Evolutionary conservation across 1,284 basidiomycete species (phyloP).

Genomic region (Heliocybe sulcata): DNA sequence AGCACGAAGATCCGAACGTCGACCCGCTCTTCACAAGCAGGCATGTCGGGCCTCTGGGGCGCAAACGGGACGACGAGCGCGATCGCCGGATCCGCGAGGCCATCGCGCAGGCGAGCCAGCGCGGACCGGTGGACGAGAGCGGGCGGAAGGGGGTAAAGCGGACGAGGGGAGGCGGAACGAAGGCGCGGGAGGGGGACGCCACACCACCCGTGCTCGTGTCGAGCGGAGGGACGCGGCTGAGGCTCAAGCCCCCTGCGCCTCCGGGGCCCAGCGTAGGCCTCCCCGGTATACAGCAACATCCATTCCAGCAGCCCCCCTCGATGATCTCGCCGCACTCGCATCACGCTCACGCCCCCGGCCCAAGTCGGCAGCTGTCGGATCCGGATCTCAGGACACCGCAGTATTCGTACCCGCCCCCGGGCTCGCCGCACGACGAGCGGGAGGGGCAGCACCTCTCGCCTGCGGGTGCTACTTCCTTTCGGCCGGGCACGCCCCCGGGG

Average conservation of each 20-base stretch:
- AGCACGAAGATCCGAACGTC: constrained; percentile 33
- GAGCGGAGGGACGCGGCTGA: not conserved
- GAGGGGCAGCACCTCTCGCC: not conserved
- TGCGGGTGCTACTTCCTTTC: not conserved
- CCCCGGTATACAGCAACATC: not conserved
- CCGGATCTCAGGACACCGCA: not conserved
- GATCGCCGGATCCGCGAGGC: constrained; percentile 28
- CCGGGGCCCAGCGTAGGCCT: not conserved
- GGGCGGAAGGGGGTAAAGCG: not conserved
- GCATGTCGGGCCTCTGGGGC: constrained; percentile 35
- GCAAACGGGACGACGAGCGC: constrained; percentile 35
- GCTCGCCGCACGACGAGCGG: not conserved
- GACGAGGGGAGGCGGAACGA: not conserved
- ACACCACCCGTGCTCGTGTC: not conserved
- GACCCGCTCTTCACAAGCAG: constrained; percentile 40
- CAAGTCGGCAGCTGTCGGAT: not conserved
- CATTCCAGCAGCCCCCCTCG: not conserved
- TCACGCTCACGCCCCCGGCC: not conserved
- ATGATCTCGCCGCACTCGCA: not conserved
- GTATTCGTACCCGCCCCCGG: not conserved
- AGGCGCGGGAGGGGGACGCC: not conserved
- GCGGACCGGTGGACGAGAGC: not conserved
- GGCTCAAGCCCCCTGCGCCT: constrained; percentile 1
- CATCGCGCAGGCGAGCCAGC: constrained; percentile 18
- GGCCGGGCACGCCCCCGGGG: not conserved